These are phyloP conservation scores for Cucurbita moschata DNA, from an alignment of 306 rosid genomes.

Conservation along the genomic window DNA sequence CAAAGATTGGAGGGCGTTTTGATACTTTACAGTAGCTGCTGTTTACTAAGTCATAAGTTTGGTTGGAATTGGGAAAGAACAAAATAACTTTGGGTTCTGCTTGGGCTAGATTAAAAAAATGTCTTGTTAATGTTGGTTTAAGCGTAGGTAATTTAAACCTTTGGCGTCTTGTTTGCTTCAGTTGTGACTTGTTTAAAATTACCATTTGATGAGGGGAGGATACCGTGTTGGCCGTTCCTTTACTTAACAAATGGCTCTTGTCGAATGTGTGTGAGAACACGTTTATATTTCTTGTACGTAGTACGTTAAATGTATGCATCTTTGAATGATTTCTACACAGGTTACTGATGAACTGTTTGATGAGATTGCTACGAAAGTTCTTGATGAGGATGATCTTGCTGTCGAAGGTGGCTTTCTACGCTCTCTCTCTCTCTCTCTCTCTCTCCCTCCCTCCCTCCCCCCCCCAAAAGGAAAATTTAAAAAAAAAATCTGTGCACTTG, in stretches of 20 bases:
- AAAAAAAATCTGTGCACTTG: no score
- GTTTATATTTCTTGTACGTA: not conserved
- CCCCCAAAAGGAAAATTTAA: not conserved
- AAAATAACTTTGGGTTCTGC: not conserved
- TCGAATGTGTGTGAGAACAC: not conserved
- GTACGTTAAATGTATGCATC: not conserved
- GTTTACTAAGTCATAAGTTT: not conserved
- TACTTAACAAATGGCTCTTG: not conserved
- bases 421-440: not conserved
- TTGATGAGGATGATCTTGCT: slow-evolving; percentile 55
- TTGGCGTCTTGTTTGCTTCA: not conserved
- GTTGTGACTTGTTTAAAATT: not conserved
- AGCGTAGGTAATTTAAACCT: not conserved
- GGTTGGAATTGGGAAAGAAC: no score
- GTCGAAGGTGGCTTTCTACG: slow-evolving; percentile 39
- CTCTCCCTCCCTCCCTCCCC: no score
- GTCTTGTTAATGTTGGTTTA: not conserved
- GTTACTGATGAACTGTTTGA: slow-evolving; percentile 94
- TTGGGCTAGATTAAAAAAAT: not conserved
- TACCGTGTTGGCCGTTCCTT: not conserved
- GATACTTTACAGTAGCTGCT: not conserved
- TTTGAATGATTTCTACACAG: slow-evolving; percentile 21
- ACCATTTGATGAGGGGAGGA: not conserved
- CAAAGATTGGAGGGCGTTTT: not conserved
- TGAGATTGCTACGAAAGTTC: slow-evolving; percentile 85